These are phyloP conservation scores for Rhizophlyctis rosea DNA, from an alignment of 192 early-diverging fungal species.

Conservation along the genomic window DNA sequence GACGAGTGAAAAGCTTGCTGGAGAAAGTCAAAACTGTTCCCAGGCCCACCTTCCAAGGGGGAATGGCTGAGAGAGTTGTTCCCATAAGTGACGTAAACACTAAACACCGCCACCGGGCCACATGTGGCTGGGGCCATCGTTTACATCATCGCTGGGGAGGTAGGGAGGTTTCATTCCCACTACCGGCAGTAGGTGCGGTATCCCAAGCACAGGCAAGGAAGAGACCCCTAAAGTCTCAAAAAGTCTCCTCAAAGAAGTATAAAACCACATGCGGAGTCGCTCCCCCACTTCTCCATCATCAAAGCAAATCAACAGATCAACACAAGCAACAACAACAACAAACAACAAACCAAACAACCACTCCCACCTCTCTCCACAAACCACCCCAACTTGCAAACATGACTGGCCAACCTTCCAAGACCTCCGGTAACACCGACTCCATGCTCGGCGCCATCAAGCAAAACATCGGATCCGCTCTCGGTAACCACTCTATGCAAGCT, in stretches of 20 bases:
- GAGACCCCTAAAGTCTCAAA: too few relatives aligned
- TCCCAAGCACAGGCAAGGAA: too few relatives aligned
- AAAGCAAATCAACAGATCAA: neutral
- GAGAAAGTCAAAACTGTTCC: too few relatives aligned
- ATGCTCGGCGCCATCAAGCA: constrained; percentile 17
- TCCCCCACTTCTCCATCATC: constrained; percentile 17
- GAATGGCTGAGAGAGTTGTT: too few relatives aligned
- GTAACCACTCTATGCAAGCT: neutral
- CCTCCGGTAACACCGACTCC: constrained; percentile 20
- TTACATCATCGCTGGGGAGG: too few relatives aligned
- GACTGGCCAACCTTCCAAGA: neutral
- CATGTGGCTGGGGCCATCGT: too few relatives aligned
- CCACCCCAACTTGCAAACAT: constrained; percentile 2
- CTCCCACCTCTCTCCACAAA: neutral
- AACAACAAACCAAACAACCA: neutral
- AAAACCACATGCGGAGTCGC: neutral
- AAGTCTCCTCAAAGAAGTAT: neutral
- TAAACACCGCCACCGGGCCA: too few relatives aligned
- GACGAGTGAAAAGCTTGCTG: too few relatives aligned
- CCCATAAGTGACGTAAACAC: too few relatives aligned
- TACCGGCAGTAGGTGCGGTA: too few relatives aligned
- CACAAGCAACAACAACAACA: neutral
- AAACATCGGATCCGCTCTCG: neutral
- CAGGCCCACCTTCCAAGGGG: too few relatives aligned
- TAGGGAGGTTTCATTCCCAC: too few relatives aligned